phyloP scores from a whole-genome alignment of 2,329 filamentous ascomycete species.

The Fonsecaea monophora region DNA sequence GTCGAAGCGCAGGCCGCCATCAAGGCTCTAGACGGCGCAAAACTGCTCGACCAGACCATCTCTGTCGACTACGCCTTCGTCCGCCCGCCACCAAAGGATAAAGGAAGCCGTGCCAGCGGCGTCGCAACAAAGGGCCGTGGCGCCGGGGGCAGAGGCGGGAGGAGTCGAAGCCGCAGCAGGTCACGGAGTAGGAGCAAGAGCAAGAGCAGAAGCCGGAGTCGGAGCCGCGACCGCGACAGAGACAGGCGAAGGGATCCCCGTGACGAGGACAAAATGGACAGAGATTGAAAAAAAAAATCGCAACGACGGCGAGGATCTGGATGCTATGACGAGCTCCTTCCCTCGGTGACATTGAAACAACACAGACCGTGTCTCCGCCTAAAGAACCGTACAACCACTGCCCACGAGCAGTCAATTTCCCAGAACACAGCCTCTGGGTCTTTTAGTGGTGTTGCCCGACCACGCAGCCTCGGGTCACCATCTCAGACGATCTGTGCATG shows the following conservation, averaged over 20 bases:
- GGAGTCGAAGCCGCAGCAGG: conserved; percentile 55
- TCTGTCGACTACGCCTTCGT: conserved; percentile 71
- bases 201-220: conserved; percentile 50
- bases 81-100: conserved; percentile 62
- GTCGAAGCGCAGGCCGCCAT: conserved; percentile 69
- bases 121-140: conserved; percentile 28
- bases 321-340: no score
- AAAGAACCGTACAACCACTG: background rate
- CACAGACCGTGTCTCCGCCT: background rate
- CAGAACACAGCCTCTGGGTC: background rate
- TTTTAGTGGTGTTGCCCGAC: background rate
- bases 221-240: conserved; percentile 46
- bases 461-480: background rate
- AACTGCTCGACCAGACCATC: conserved; percentile 71
- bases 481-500: background rate
- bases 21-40: conserved; percentile 64
- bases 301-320: no score
- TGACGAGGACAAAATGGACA: conserved; percentile 36
- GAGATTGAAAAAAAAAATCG: conserved; percentile 23
- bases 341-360: background rate
- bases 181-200: conserved; percentile 47
- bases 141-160: conserved; percentile 49
- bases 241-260: conserved; percentile 12
- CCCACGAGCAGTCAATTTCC: no score
- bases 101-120: conserved; percentile 48